These are phyloP conservation scores for barley (Hordeum vulgare) DNA, from an alignment of 176 grass and related monocot genomes.

Conservation along the genomic window DNA sequence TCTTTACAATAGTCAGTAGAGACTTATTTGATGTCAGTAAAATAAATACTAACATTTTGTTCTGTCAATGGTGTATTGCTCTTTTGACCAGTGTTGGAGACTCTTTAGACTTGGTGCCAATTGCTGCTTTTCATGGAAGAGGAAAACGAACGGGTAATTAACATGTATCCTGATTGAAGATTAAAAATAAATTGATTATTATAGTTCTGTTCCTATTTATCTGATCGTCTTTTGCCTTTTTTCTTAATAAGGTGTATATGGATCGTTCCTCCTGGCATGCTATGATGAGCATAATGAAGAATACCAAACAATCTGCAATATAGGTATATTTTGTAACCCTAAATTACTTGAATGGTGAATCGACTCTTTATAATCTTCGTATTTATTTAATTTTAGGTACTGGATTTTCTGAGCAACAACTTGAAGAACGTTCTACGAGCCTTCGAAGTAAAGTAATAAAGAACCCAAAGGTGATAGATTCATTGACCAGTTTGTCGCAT, in stretches of 20 bases:
- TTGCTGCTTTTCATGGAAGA: constrained; percentile 84
- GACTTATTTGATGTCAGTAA: neutral
- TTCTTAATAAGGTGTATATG: constrained; percentile 74
- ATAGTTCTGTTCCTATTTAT: neutral
- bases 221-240: constrained; percentile 18
- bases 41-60: neutral
- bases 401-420: constrained; percentile 95
- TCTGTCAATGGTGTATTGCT: neutral
- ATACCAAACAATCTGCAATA: constrained; percentile 97
- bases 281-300: constrained; percentile 96
- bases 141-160: constrained; percentile 83
- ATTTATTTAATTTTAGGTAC: constrained; percentile 52
- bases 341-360: neutral
- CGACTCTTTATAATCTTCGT: constrained; percentile 12
- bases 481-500: neutral
- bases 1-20: neutral
- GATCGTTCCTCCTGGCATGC: constrained; percentile 91
- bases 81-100: constrained; percentile 71
- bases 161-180: constrained; percentile 1
- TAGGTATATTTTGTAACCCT: constrained; percentile 42
- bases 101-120: constrained; percentile 88
- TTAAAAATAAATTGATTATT: constrained; percentile 6
- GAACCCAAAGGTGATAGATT: constrained; percentile 75
- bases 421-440: constrained; percentile 79
- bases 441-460: constrained; percentile 90